A percentile compares a stretch with the other conserved stretches of the same genome.
These are phyloP conservation scores for Russula brevipes DNA, from an alignment of 768 basidiomycete genomes.

Conservation along the genomic window DNA sequence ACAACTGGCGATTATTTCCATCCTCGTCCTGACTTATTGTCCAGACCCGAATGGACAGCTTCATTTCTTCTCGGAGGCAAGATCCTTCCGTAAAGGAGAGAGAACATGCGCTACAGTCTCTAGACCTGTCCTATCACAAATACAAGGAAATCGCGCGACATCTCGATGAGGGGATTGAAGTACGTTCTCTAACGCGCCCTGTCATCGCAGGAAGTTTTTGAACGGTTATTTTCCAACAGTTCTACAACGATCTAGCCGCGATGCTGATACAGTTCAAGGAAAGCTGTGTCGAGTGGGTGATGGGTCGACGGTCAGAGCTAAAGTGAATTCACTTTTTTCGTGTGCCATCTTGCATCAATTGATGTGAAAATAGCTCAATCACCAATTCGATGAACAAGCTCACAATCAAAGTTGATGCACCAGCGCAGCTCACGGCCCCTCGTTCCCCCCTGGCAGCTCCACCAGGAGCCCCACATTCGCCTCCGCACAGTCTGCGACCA, in stretches of 20 bases:
- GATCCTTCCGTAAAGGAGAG: conserved; percentile 75
- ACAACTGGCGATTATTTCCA: not conserved
- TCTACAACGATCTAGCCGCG: conserved; percentile 80
- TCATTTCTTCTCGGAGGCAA: conserved; percentile 71
- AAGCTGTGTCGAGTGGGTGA: conserved; percentile 69
- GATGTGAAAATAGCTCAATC: conserved; percentile 35
- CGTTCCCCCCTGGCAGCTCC: conserved; percentile 1
- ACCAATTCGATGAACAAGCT: conserved; percentile 37
- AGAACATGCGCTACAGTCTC: conserved; percentile 72
- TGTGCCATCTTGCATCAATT: not conserved
- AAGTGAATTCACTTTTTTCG: conserved; percentile 41
- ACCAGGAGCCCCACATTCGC: conserved; percentile 2
- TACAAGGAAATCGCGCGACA: conserved; percentile 82
- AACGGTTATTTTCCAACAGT: conserved; percentile 41
- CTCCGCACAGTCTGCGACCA: not conserved
- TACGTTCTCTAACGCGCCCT: conserved; percentile 29
- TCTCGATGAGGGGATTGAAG: conserved; percentile 84
- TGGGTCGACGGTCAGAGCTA: conserved; percentile 64
- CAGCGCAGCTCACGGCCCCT: not conserved
- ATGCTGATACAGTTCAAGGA: conserved; percentile 73
- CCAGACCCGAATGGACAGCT: conserved; percentile 63
- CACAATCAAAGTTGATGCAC: conserved; percentile 30
- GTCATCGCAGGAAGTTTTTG: not conserved
- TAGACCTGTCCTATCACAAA: conserved; percentile 82
- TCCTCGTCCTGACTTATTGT: not conserved